These are phyloP conservation scores for Neurospora sp. DNA, from an alignment of 495 filamentous ascomycete genomes.

Conservation along the genomic window DNA sequence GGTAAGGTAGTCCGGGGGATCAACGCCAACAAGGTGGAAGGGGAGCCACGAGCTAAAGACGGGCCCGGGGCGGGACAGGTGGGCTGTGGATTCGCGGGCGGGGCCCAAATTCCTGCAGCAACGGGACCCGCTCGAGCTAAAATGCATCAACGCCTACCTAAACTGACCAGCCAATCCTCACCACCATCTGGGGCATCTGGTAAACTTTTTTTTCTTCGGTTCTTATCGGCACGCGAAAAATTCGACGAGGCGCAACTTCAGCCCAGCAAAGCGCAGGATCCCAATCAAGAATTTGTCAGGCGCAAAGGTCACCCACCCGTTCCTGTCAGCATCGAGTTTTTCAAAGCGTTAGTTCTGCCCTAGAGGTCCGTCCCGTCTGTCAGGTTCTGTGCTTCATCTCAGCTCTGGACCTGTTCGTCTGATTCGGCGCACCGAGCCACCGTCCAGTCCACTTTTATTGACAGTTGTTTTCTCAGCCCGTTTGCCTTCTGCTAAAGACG, in stretches of 20 bases:
- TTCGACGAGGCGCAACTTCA: neutral
- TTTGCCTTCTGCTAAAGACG: neutral
- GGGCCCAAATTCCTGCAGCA: neutral
- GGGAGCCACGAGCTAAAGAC: slow-evolving; percentile 7
- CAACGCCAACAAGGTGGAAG: neutral
- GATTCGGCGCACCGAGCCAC: neutral
- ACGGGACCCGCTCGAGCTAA: slow-evolving; percentile 6
- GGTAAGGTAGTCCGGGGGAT: neutral
- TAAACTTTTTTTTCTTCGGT: slow-evolving; percentile 1
- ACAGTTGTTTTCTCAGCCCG: neutral
- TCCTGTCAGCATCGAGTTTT: neutral
- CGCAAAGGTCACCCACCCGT: neutral
- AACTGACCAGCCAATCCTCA: slow-evolving; percentile 8
- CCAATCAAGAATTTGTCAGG: neutral
- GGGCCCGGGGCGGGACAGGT: neutral
- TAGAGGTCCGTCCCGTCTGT: neutral
- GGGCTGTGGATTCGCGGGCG: neutral
- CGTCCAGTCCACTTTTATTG: neutral
- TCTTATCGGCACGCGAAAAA: neutral
- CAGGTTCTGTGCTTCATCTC: neutral
- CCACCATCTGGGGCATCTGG: slow-evolving; percentile 1
- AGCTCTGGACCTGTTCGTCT: neutral
- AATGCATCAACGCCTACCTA: slow-evolving; percentile 12
- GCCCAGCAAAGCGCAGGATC: neutral
- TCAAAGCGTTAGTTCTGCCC: neutral